These are phyloP conservation scores for Hypoxylon sp. DNA, from an alignment of 2,329 filamentous ascomycete genomes.

Conservation along the genomic window DNA sequence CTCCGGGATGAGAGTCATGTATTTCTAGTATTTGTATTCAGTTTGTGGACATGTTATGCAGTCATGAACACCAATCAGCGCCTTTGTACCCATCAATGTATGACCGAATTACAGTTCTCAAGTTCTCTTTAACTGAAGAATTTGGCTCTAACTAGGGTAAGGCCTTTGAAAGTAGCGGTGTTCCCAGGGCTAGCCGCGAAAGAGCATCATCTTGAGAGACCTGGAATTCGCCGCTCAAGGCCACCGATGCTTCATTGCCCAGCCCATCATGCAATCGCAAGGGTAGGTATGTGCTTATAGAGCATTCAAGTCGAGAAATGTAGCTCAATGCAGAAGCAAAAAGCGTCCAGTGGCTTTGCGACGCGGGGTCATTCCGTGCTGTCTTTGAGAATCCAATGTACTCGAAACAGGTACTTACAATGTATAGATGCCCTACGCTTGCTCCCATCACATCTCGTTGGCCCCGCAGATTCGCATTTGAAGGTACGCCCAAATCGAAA, in stretches of 20 bases:
- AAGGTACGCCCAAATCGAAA: slow-evolving; percentile 1
- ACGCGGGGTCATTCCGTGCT: no score
- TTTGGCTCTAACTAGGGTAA: neutral
- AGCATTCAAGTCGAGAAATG: neutral
- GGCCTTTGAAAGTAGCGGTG: neutral
- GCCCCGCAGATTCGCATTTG: neutral
- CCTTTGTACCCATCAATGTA: neutral
- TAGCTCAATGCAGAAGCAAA: neutral
- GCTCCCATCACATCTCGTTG: neutral
- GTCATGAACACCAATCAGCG: neutral
- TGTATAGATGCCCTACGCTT: neutral
- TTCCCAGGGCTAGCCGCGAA: neutral
- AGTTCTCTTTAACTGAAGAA: neutral
- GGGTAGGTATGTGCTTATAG: neutral
- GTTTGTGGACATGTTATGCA: neutral
- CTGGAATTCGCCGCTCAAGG: neutral
- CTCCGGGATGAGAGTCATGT: slow-evolving; percentile 4
- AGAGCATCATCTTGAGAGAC: neutral
- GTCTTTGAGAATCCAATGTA: neutral
- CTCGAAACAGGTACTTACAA: neutral
- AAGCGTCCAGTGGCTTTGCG: neutral
- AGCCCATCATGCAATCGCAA: neutral
- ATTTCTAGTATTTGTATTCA: neutral
- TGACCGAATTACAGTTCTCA: neutral
- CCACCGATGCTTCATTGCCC: neutral